Base-by-base conservation (phyloP, 345 rosid species). In the Carallia pectinifolia region DNA sequence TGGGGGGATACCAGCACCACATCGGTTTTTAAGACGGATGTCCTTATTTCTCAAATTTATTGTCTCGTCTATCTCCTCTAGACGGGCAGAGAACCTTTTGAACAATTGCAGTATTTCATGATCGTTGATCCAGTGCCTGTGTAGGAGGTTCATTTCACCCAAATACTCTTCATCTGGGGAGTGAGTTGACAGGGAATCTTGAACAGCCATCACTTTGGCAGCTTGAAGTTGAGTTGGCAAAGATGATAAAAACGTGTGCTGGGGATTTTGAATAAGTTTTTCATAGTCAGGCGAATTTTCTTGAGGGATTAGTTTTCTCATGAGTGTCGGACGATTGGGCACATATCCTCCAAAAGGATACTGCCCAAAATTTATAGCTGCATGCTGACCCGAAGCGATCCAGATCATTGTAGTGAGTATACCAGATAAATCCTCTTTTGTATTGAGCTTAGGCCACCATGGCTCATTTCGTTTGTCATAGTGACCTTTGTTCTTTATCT, bases 201-300 rank as follows among this genome's bases (percentile, higher is more conserved):
- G 98, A 10, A 87, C 97, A 1, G 98, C 98, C 98, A 94, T 94
- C 66, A 94, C 89, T 85, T 94, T 94, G 5, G 96, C 90, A 30
- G 97, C 95, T 81, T 94, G 98, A 55, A 94, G 96, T 67, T 90
- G 80, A 73, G 97, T 88, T 0, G 98, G 90, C 74, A 94, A 69
- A 6, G 96, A 84, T 18, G 88, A 77, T 27, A 91, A 72, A 73
- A 94, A 91, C 37, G 80, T 77, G 18, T 13, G 74, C 62, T 89
- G 96, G n/a, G 98, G 98, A 73, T 84, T 86, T 34, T 71, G 53
- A 44, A 91, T 82, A 72, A 94, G 84, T 68, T 83, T 85, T 37
- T 87, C 88, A 33, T 84, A 90, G 27, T 87, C 92, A 1, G 81
- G 83, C 1, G 85, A 87, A 0, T 77, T 73, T 67, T 87, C 93